Evolutionary conservation across 2,329 filamentous ascomycete species (phyloP), one percentile per base, ranked within the genome.

Genomic region (Cladorrhinum sp.): DNA sequence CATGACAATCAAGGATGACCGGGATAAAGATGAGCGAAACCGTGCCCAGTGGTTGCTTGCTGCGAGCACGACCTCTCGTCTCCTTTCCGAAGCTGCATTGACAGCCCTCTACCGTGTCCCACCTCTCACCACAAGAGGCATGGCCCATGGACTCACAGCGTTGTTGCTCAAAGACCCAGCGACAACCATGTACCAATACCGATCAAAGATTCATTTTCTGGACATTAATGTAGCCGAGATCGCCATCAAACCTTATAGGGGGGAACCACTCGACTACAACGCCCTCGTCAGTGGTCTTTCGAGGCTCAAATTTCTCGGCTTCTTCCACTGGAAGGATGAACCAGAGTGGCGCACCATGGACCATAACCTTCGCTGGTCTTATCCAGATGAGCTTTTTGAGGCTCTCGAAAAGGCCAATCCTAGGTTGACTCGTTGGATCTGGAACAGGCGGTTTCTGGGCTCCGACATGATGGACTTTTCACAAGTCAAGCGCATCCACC

Each of bases 61-160:
- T n/a, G 76, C 83, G 50, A 85, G 89, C 36, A 78, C 81, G 1
- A 76, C 85, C 16, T 93, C 88, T 66, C 83, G 79, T 55, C 73
- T 79, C 2, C 91, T 93, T 60, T 76, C 83, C 0, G 90, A 92
- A 67, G 88, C 91, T 4, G 90, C 90, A 1, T 74, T 95, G 55
- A 86, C 86, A 4, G 87, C 85, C 1, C 78, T 96, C 4, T 95
- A 95, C 71, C 79, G 82, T 51, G 84, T 79, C 4, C 90, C 90
- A 8, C 86, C 86, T 1, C 76, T 95, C 50, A 79, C 82, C 61
- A 75, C 69, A 36, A 67, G 75, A 58, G 68, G 72, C 58, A 81
- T 78, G 71, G 75, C 77, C 45, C 76, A 75, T 65, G 73, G 74
- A n/a, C 74, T 84, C 2, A 73, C 75, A 36, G 68, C 78, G 24